These are phyloP conservation scores for Candida railenensis DNA, from an alignment of 805 yeast species.

Conservation along the genomic window DNA sequence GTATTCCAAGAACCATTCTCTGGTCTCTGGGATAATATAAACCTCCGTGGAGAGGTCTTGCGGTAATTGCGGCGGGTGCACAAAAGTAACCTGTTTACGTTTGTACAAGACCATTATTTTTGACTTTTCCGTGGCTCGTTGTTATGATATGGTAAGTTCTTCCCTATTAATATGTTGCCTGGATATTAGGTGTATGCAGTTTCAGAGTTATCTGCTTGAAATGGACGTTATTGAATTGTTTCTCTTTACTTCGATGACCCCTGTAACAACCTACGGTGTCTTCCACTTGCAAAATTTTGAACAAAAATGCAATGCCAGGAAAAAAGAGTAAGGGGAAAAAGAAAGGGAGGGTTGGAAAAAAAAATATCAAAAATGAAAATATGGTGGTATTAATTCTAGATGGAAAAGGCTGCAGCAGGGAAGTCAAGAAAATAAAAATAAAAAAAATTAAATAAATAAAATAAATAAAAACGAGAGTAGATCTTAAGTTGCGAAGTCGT, in stretches of 20 bases:
- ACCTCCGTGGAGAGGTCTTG: constrained; percentile 58
- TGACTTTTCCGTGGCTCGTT: not conserved
- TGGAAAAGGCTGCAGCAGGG: not conserved
- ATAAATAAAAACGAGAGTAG: not conserved
- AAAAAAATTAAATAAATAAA: not conserved
- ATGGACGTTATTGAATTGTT: no score
- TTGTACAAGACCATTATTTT: constrained; percentile 68
- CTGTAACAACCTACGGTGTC: no score
- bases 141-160: no score
- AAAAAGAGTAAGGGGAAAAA: not conserved
- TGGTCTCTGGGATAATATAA: constrained; percentile 80
- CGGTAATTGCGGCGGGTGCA: constrained; percentile 59
- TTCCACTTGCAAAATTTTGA: not conserved
- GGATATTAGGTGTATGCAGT: not conserved
- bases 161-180: not conserved
- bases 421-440: not conserved
- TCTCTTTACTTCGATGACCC: no score
- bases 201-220: no score
- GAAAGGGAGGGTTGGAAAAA: not conserved
- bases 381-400: not conserved
- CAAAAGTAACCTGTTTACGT: constrained; percentile 64
- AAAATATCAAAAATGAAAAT: not conserved
- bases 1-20: constrained; percentile 82
- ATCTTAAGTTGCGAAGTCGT: not conserved
- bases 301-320: not conserved